These are phyloP conservation scores for Exophiala bonariae DNA, from an alignment of 2,329 filamentous ascomycete species.

Conservation along the genomic window DNA sequence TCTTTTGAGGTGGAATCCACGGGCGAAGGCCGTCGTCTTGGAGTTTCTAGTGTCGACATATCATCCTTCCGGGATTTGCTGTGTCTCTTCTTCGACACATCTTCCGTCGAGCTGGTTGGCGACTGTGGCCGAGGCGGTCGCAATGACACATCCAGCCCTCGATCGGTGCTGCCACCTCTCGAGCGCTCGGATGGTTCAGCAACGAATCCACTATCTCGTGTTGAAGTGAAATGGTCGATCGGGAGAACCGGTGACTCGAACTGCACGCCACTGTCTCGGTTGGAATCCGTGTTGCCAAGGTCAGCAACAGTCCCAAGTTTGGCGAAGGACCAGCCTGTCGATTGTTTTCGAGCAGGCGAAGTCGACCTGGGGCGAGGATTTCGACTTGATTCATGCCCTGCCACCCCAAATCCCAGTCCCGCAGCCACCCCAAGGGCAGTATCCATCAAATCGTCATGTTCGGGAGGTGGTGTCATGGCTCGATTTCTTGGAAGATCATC, in stretches of 20 bases:
- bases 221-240: conserved; percentile 21
- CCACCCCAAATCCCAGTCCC: conserved; percentile 24
- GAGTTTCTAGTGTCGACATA: conserved; percentile 11
- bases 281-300: conserved; percentile 8
- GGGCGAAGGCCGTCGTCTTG: conserved; percentile 34
- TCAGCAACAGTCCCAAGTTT: conserved; percentile 11
- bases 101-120: conserved; percentile 29
- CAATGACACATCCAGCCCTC: conserved; percentile 6
- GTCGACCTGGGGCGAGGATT: conserved; percentile 3
- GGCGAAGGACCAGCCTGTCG: conserved; percentile 25
- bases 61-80: conserved; percentile 5
- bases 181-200: conserved; percentile 25
- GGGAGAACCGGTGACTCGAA: conserved; percentile 44
- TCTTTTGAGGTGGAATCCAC: conserved; percentile 47
- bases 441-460: conserved; percentile 28
- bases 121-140: conserved; percentile 25
- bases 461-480: conserved; percentile 25
- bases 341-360: conserved; percentile 12
- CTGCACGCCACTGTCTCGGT: conserved; percentile 48
- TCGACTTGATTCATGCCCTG: conserved; percentile 8
- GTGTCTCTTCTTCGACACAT: conserved; percentile 13
- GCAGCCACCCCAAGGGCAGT: conserved; percentile 28
- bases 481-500: conserved; percentile 26
- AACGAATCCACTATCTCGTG: conserved; percentile 47
- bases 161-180: no score